These are phyloP conservation scores for Didymella segeticola DNA, from an alignment of 2,329 filamentous ascomycete genomes.

Conservation along the genomic window DNA sequence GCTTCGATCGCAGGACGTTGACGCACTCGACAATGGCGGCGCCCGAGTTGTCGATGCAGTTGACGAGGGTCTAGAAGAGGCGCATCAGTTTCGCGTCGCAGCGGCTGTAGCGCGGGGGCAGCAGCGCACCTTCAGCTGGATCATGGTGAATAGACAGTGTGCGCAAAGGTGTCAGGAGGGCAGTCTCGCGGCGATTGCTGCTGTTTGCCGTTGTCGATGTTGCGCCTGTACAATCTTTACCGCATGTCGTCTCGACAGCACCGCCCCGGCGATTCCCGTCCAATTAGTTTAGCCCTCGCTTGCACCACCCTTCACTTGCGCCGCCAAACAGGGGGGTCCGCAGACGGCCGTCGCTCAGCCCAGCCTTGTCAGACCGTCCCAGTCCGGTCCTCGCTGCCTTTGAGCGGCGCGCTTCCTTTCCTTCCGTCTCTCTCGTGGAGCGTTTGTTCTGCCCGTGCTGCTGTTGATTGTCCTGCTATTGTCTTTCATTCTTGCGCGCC, in stretches of 20 bases:
- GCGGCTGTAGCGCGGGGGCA: background rate
- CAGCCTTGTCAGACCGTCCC: slow-evolving; percentile 29
- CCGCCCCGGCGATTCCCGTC: slow-evolving; percentile 14
- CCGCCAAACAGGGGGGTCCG: background rate
- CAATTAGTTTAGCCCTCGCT: slow-evolving; percentile 13
- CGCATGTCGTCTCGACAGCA: slow-evolving; percentile 28
- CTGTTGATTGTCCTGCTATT: slow-evolving; percentile 25
- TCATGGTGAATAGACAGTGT: slow-evolving; percentile 37
- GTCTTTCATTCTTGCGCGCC: slow-evolving; percentile 25
- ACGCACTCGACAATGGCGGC: slow-evolving; percentile 97
- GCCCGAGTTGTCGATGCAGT: slow-evolving; percentile 99
- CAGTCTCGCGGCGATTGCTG: slow-evolving; percentile 15
- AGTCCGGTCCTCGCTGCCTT: slow-evolving; percentile 26
- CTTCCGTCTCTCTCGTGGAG: background rate
- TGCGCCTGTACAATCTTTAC: slow-evolving; percentile 16
- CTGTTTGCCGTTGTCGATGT: slow-evolving; percentile 8
- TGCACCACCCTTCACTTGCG: slow-evolving; percentile 20
- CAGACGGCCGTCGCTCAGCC: slow-evolving; percentile 7
- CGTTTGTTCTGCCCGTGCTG: slow-evolving; percentile 9
- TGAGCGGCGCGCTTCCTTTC: slow-evolving; percentile 35
- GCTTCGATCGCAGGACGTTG: slow-evolving; percentile 89
- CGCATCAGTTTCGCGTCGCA: slow-evolving; percentile 62
- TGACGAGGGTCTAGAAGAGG: slow-evolving; percentile 78
- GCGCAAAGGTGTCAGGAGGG: background rate
- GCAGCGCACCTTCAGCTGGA: slow-evolving; percentile 48